Base-by-base conservation (phyloP, 208 protist species). In the Hexamita inflata region DNA sequence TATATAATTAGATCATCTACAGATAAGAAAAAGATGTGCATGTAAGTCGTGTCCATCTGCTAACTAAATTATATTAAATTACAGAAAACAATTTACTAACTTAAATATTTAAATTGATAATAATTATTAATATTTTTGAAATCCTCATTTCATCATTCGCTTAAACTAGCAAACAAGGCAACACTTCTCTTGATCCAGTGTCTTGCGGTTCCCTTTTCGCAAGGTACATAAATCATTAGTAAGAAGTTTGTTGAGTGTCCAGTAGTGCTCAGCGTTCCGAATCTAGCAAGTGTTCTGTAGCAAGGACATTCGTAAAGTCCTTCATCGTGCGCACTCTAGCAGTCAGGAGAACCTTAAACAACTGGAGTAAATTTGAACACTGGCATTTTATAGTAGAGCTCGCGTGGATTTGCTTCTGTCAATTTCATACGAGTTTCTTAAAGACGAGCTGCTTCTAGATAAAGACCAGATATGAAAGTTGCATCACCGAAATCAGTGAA, bases 211-310 rank as follows among this genome's bases (percentile, higher is more conserved):
- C 77, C 60, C 11, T 88, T 58, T 19, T 83, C 66, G 7, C 84
- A 65, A 59, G 73, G 82, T 40, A 78, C 79, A 19, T 90, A 88
- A 4, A 96, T 77, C 30, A 86, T 85, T 30, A 96, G 83, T 74
- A 97, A 92, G 78, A 94, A 97, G 79, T 96, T 96, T 70, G 92
- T 96, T 35, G 89, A 94, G 80, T 95, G 93, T 30, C 93, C 93
- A 0, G 93, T 96, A n/a, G 93, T 96, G 42, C 91, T 93, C 11
- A 97, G 86, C 11, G 45, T 32, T 70, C 93, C 93, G 19, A 86
- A 78, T 59, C 93, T 85, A 53, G 91, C 89, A 0, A 87, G 90
- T 0, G 90, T 95, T 82, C 93, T 93, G 88, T 95, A 96, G 79
- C 91, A 86, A 1, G 93, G 93, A 80, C 90, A 94, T 32, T 75